Conservation (phyloP, 176 grass and related monocot genomes). For the Cenchrus purpureus region DNA sequence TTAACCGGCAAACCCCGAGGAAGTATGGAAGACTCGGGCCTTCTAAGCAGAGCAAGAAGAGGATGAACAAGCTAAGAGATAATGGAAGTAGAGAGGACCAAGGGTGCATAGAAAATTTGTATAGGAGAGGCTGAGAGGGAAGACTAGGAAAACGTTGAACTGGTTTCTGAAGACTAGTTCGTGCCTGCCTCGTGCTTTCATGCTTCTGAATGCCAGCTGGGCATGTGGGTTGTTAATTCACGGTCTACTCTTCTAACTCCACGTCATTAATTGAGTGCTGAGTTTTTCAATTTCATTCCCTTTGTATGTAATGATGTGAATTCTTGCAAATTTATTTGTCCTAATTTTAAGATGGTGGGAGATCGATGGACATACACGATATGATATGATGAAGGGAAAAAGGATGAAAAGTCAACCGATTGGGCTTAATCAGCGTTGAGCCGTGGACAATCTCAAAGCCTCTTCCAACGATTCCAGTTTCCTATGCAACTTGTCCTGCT, state of each 20-base stretch:
- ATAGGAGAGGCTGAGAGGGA: neutral
- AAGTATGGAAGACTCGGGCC: neutral
- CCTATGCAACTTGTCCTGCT: neutral
- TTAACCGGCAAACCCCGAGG: neutral
- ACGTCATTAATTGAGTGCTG: neutral
- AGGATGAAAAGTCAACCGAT: neutral
- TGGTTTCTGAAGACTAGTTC: conserved; percentile 20
- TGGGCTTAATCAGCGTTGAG: neutral
- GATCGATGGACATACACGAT: neutral
- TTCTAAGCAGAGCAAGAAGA: neutral
- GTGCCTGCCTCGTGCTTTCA: conserved; percentile 31
- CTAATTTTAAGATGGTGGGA: neutral
- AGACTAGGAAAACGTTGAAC: conserved; percentile 4
- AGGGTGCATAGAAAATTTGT: neutral
- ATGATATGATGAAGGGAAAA: neutral
- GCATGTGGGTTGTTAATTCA: neutral
- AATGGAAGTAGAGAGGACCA: neutral
- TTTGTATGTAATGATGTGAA: neutral
- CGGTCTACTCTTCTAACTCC: neutral
- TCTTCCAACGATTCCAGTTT: neutral
- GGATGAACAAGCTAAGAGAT: neutral
- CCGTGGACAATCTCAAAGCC: neutral
- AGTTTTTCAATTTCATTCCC: neutral
- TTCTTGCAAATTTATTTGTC: neutral
- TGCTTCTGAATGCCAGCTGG: neutral